Conservation (phyloP, 805 yeast genomes). For the Hanseniaspora nectarophila region DNA sequence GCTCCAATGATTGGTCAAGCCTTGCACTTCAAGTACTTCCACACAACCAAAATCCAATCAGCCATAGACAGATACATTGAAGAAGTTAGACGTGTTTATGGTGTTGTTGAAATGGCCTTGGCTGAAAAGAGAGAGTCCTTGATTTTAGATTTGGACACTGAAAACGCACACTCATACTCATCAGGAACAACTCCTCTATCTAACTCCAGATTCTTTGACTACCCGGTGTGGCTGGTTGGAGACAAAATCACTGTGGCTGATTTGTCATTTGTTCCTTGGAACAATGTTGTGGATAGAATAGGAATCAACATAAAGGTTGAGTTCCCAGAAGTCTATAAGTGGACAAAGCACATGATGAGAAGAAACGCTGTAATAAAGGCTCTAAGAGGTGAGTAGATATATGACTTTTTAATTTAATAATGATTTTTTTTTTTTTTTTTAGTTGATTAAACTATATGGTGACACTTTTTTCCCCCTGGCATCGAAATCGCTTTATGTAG, state of each 20-base stretch:
- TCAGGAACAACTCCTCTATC: constrained; percentile 81
- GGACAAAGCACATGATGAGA: constrained; percentile 93
- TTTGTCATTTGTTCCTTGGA: constrained; percentile 90
- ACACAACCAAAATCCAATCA: constrained; percentile 68
- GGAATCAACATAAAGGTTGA: constrained; percentile 80
- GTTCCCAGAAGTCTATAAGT: constrained; percentile 88
- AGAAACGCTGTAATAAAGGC: constrained; percentile 86
- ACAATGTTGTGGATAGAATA: constrained; percentile 83
- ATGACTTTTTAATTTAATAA: neutral
- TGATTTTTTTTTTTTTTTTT: neutral
- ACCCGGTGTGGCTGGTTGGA: constrained; percentile 92
- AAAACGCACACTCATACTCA: constrained; percentile 75
- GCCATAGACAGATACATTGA: constrained; percentile 86
- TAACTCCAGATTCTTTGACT: constrained; percentile 75
- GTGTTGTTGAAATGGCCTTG: constrained; percentile 87
- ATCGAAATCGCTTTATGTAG: too few species aligned
- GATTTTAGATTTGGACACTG: constrained; percentile 77
- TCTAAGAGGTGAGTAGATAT: constrained; percentile 54
- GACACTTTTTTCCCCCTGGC: too few species aligned
- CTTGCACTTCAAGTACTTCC: constrained; percentile 83
- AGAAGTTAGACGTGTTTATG: constrained; percentile 85
- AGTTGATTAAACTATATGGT: too few species aligned
- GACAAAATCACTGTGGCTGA: constrained; percentile 78
- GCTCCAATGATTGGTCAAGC: constrained; percentile 99
- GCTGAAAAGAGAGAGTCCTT: constrained; percentile 86